Percentiles rank a stretch among this genome's conserved stretches.
phyloP scores from a whole-genome alignment of 768 basidiomycete species.

The Pulveroboletus sp. region DNA sequence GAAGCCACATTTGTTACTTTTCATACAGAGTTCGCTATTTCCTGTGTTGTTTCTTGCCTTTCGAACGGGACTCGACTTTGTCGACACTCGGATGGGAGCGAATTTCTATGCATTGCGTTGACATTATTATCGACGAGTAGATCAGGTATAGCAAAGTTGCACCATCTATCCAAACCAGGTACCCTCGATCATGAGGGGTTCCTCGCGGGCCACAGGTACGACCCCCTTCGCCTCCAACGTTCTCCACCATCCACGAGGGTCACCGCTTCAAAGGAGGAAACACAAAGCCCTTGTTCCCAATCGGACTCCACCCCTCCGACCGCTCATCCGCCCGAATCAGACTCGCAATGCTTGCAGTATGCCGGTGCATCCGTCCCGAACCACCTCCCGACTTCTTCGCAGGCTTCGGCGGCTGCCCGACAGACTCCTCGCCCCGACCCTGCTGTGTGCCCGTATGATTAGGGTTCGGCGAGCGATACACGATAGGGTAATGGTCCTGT shows the following conservation, averaged over 20 bases:
- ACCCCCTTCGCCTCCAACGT: not conserved
- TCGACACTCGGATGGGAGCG: not conserved
- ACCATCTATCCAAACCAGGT: not conserved
- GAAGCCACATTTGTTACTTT: not conserved
- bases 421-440: conserved; percentile 1
- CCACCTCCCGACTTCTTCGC: conserved; percentile 14
- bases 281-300: conserved; percentile 48
- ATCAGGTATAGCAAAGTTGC: conserved; percentile 11
- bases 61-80: too few species aligned
- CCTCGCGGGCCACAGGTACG: too few species aligned
- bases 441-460: conserved; percentile 2
- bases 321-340: conserved; percentile 73
- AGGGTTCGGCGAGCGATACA: conserved; percentile 62
- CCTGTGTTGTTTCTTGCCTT: not conserved
- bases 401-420: not conserved
- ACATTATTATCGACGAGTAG: not conserved
- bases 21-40: too few species aligned
- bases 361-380: conserved; percentile 49
- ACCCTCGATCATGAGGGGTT: too few species aligned
- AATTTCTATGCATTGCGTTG: not conserved
- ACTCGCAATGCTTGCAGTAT: conserved; percentile 83
- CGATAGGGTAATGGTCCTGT: conserved; percentile 56
- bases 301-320: conserved; percentile 78
- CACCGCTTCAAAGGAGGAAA: conserved; percentile 39
- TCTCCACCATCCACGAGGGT: not conserved